A percentile compares a stretch with the other conserved stretches of the same genome.
These are phyloP conservation scores for Erigeron philadelphicus DNA, from an alignment of 140 eudicot genomes.

Conservation along the genomic window DNA sequence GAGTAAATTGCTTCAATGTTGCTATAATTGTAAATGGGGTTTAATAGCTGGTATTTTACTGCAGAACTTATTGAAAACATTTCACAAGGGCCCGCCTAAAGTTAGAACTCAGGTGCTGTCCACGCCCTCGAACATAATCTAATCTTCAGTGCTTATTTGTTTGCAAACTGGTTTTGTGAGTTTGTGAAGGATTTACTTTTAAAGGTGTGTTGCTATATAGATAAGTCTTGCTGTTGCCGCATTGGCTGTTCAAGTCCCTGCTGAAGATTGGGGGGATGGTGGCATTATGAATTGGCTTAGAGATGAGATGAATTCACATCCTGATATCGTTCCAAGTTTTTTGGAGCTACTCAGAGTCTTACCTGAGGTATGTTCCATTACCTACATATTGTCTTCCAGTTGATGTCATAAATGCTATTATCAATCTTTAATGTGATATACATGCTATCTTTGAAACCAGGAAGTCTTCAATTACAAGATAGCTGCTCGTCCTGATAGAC, in stretches of 20 bases:
- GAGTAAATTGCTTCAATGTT: constrained; percentile 25
- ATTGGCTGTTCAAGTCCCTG: constrained; percentile 95
- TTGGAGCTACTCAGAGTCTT: constrained; percentile 87
- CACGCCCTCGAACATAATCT: constrained; percentile 1
- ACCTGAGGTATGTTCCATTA: constrained; percentile 68
- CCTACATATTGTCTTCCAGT: constrained; percentile 11
- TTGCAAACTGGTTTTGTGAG: not conserved
- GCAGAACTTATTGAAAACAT: constrained; percentile 81
- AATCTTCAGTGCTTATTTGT: not conserved
- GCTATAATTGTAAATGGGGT: not conserved
- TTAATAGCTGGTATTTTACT: constrained; percentile 21
- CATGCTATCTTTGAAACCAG: constrained; percentile 36
- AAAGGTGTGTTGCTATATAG: constrained; percentile 43
- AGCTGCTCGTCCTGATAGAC: constrained; percentile 96
- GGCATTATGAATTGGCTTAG: constrained; percentile 89
- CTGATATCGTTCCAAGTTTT: constrained; percentile 81
- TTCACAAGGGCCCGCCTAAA: constrained; percentile 95
- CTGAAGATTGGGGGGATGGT: constrained; percentile 98
- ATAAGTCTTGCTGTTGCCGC: constrained; percentile 99
- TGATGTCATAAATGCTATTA: constrained; percentile 19
- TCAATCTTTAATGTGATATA: constrained; percentile 4
- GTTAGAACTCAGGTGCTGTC: constrained; percentile 93
- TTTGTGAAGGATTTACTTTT: constrained; percentile 16
- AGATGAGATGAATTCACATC: constrained; percentile 76
- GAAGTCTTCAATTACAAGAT: constrained; percentile 90